A percentile compares a stretch with the other conserved stretches of the same genome.
Evolutionary conservation across 768 basidiomycete species (phyloP).

Genomic region (Termitomyces sp.): DNA sequence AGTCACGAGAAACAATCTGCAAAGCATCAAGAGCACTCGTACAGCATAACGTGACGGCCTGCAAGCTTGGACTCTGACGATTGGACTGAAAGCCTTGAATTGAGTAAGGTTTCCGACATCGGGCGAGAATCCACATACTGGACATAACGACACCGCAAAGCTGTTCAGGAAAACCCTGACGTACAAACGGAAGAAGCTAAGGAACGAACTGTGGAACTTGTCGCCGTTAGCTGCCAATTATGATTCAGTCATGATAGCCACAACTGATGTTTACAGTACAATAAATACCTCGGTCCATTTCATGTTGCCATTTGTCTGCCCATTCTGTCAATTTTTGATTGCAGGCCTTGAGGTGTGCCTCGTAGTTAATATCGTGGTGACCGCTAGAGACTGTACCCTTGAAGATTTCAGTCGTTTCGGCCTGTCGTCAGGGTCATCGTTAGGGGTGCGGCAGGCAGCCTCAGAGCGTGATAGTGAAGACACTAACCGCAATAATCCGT

Average conservation of each 20-base stretch:
- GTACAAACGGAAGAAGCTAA: slow-evolving; percentile 72
- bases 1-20: slow-evolving; percentile 68
- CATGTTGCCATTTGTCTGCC: slow-evolving; percentile 65
- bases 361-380: slow-evolving; percentile 66
- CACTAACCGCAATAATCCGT: slow-evolving; percentile 65
- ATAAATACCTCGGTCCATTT: slow-evolving; percentile 61
- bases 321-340: slow-evolving; percentile 70
- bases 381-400: slow-evolving; percentile 33
- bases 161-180: slow-evolving; percentile 81
- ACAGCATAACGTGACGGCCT: slow-evolving; percentile 68
- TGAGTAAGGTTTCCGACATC: not conserved
- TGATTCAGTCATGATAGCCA: not conserved
- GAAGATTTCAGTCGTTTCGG: slow-evolving; percentile 69
- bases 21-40: slow-evolving; percentile 69
- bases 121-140: slow-evolving; percentile 31
- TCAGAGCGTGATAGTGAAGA: not conserved
- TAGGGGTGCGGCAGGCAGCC: slow-evolving; percentile 1
- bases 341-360: slow-evolving; percentile 64
- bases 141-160: slow-evolving; percentile 61
- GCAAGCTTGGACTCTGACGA: slow-evolving; percentile 54
- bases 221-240: slow-evolving; percentile 56
- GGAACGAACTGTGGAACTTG: slow-evolving; percentile 70
- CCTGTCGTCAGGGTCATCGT: slow-evolving; percentile 29
- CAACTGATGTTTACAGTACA: not conserved
- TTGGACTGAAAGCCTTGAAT: slow-evolving; percentile 34